Conservation (phyloP, 2,329 filamentous ascomycete species). For the Penicillium sp. region DNA sequence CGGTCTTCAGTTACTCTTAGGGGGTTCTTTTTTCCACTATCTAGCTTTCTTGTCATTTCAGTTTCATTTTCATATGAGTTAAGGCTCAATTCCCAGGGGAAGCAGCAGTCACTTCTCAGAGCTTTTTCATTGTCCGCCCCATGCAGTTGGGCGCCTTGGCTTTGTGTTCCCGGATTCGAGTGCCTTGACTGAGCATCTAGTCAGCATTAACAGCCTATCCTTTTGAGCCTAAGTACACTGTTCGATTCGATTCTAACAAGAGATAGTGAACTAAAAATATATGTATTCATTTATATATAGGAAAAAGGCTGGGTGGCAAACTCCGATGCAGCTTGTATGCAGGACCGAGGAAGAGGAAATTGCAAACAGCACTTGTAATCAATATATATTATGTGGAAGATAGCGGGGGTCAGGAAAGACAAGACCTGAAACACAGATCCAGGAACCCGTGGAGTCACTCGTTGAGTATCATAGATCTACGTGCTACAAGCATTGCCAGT, state of each 20-base stretch:
- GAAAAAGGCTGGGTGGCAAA: neutral
- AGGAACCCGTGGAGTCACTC: neutral
- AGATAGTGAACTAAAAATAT: neutral
- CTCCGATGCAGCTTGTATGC: slow-evolving; percentile 1
- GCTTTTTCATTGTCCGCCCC: slow-evolving; percentile 1
- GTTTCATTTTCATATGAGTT: neutral
- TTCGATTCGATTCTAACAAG: neutral
- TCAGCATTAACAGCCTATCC: neutral
- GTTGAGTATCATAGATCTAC: neutral
- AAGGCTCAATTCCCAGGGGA: neutral
- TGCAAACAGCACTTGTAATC: neutral
- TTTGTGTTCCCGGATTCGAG: neutral
- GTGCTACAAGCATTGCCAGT: neutral
- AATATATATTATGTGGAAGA: neutral
- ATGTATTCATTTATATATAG: no score
- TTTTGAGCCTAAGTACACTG: neutral
- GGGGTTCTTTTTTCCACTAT: neutral
- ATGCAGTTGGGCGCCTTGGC: slow-evolving; percentile 3
- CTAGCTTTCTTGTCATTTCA: neutral
- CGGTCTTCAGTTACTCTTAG: neutral
- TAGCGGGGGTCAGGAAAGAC: neutral
- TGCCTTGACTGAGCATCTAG: neutral
- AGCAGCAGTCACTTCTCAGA: neutral
- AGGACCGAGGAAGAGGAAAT: neutral
- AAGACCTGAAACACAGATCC: neutral